Conservation (phyloP, 352 stramenopile genomes). For the Nothophytophthora sp. region DNA sequence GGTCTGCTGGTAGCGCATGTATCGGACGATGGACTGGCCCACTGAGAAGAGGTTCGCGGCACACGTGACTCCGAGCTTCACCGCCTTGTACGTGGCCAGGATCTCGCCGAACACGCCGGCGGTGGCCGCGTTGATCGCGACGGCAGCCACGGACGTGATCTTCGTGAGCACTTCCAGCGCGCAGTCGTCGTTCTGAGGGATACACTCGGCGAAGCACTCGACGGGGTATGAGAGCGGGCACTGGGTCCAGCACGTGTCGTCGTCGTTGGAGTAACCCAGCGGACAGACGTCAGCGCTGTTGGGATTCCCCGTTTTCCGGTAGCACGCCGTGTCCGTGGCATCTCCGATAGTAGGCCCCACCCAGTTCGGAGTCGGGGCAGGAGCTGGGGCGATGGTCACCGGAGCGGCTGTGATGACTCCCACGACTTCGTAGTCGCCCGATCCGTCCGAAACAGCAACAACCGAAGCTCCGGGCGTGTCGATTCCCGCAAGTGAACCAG, state of each 20-base stretch:
- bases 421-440: no score
- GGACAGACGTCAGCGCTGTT: conserved; percentile 30
- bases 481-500: no score
- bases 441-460: no score
- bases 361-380: conserved; percentile 36
- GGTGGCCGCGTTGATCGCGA: conserved; percentile 52
- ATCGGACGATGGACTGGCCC: conserved; percentile 45
- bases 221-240: conserved; percentile 78
- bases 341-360: conserved; percentile 25
- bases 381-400: no score
- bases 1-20: conserved; percentile 36
- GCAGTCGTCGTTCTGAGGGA: conserved; percentile 73
- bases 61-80: conserved; percentile 52
- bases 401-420: no score
- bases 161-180: conserved; percentile 50
- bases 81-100: conserved; percentile 31
- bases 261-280: conserved; percentile 40
- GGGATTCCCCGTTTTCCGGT: conserved; percentile 46
- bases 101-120: conserved; percentile 55
- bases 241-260: conserved; percentile 61
- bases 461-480: no score
- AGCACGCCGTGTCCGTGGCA: conserved; percentile 43
- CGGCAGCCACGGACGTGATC: conserved; percentile 43
- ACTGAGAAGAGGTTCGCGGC: conserved; percentile 47
- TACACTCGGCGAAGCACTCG: conserved; percentile 66